These are phyloP conservation scores for Thraustochytrium aureum DNA, from an alignment of 352 stramenopile genomes.

Conservation along the genomic window DNA sequence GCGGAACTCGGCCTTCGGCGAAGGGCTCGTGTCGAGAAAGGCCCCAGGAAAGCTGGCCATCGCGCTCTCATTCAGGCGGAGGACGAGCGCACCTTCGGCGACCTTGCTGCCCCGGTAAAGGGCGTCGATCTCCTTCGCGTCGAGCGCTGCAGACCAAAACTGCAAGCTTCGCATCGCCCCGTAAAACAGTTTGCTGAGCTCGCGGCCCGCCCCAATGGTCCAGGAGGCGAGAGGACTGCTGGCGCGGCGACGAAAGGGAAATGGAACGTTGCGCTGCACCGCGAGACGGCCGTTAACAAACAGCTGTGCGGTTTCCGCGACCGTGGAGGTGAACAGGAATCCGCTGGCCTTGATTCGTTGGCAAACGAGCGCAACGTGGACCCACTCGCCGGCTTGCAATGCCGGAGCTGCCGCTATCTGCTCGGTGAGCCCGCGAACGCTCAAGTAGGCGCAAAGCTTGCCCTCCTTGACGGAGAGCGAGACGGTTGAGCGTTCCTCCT, in stretches of 20 bases:
- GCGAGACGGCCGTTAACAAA: neutral
- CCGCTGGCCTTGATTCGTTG: neutral
- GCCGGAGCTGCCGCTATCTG: neutral
- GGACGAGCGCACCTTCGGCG: neutral
- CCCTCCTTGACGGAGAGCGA: neutral
- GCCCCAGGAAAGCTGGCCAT: neutral
- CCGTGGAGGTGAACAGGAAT: neutral
- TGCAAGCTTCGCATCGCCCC: slow-evolving; percentile 9
- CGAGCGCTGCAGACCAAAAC: slow-evolving; percentile 25
- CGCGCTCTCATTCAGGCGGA: slow-evolving; percentile 28
- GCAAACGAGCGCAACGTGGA: slow-evolving; percentile 15
- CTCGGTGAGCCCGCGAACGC: neutral
- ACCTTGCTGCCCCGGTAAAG: neutral
- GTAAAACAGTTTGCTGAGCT: too few relatives aligned
- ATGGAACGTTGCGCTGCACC: neutral
- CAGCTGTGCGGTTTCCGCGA: neutral
- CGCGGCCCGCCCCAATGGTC: too few relatives aligned
- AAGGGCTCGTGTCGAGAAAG: slow-evolving; percentile 21
- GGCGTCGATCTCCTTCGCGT: neutral
- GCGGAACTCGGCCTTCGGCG: neutral
- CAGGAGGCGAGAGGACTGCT: neutral
- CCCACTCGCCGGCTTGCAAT: neutral
- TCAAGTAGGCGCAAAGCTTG: neutral
- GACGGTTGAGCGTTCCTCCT: neutral
- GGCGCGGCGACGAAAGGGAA: neutral